Conservation (phyloP, 495 filamentous ascomycete genomes). For the Daldinia concentrica region DNA sequence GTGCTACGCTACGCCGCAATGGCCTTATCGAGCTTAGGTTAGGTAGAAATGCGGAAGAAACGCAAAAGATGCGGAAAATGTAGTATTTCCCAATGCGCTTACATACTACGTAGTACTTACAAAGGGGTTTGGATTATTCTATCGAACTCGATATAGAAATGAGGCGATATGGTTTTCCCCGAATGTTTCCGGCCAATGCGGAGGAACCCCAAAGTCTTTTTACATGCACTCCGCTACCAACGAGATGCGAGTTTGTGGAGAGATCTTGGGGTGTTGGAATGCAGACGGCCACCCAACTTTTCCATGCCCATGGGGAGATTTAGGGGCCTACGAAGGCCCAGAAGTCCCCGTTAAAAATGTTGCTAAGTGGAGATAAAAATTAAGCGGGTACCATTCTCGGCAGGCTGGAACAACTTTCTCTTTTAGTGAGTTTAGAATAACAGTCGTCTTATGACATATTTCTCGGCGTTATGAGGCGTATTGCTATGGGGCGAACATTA, state of each 20-base stretch:
- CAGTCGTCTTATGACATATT: conserved; percentile 19
- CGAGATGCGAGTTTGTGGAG: conserved; percentile 23
- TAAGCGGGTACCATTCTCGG: conserved; percentile 24
- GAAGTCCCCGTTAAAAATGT: conserved; percentile 14
- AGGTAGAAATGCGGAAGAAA: conserved; percentile 24
- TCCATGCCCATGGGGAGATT: conserved; percentile 15
- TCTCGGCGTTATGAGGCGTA: neutral
- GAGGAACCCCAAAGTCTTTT: conserved; percentile 8
- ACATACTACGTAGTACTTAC: conserved; percentile 26
- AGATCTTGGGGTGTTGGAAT: conserved; percentile 33
- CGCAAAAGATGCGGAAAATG: conserved; percentile 25
- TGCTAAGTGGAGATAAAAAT: conserved; percentile 2
- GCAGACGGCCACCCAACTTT: conserved; percentile 26
- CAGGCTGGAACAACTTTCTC: conserved; percentile 8
- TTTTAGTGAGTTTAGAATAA: conserved; percentile 6
- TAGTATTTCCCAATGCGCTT: conserved; percentile 24
- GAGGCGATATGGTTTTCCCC: neutral
- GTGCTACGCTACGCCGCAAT: conserved; percentile 1
- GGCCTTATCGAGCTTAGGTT: conserved; percentile 1
- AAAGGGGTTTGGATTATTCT: neutral
- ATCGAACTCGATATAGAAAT: neutral
- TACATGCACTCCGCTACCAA: conserved; percentile 22
- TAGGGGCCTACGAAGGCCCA: conserved; percentile 16
- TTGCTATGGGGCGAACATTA: conserved; percentile 1
- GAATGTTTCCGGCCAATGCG: neutral